phyloP scores from a whole-genome alignment of 2,329 filamentous ascomycete genomes.

The Paecilomyces fulvus region DNA sequence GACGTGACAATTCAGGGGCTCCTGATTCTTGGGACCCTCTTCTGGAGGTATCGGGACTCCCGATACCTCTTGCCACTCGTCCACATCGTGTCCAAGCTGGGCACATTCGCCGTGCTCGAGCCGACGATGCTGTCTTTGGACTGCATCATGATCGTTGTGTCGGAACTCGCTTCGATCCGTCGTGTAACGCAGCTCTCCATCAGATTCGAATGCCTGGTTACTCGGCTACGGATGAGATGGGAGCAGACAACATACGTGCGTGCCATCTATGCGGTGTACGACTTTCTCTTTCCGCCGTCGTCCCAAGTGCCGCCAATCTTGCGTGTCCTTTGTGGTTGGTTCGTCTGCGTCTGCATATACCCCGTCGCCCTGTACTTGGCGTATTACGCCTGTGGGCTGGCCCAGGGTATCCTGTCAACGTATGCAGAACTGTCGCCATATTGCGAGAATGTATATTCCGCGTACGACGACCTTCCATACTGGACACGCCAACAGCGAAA shows the following conservation, averaged over 20 bases:
- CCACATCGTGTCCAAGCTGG: not conserved
- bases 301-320: not conserved
- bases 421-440: not conserved
- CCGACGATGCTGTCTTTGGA: not conserved
- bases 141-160: not conserved
- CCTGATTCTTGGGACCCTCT: not conserved
- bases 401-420: not conserved
- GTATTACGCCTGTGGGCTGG: not conserved
- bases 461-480: not conserved
- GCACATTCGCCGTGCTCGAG: not conserved
- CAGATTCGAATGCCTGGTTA: not conserved
- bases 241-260: not conserved
- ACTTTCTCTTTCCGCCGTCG: not conserved
- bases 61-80: not conserved
- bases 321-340: not conserved
- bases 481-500: not conserved
- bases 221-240: not conserved
- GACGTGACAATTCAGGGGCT: not conserved
- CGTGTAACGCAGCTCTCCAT: not conserved
- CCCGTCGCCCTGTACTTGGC: not conserved
- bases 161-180: not conserved
- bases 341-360: not conserved
- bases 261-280: not conserved
- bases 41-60: not conserved
- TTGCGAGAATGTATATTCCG: not conserved